Evolutionary conservation across 1,139 yeast genomes (phyloP).

Genomic region (Yamadazyma oceani): DNA sequence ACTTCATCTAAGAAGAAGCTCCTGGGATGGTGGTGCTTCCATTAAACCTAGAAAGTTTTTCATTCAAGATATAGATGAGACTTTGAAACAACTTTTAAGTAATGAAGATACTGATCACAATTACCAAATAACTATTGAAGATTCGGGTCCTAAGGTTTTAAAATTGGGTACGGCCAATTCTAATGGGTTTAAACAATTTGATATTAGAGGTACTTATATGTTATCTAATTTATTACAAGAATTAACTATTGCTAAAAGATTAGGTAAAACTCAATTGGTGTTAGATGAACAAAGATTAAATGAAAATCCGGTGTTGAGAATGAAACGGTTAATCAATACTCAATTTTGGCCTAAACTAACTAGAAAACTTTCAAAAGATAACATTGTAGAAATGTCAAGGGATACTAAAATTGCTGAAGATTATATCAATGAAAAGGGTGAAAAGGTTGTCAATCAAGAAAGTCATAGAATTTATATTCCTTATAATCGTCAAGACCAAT

Average conservation of each 20-base stretch:
- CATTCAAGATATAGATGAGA: slow-evolving; percentile 72
- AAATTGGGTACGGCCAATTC: slow-evolving; percentile 83
- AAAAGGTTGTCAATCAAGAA: slow-evolving; percentile 29
- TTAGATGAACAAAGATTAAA: slow-evolving; percentile 81
- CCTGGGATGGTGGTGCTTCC: slow-evolving; percentile 58
- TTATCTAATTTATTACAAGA: slow-evolving; percentile 86
- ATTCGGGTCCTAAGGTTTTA: slow-evolving; percentile 87
- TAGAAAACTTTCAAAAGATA: slow-evolving; percentile 62
- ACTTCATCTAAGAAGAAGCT: slow-evolving; percentile 51
- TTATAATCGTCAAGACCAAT: slow-evolving; percentile 66
- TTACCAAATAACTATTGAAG: slow-evolving; percentile 88
- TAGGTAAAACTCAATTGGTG: slow-evolving; percentile 74
- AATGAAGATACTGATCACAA: slow-evolving; percentile 87
- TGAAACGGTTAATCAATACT: slow-evolving; percentile 70
- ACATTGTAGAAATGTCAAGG: slow-evolving; percentile 68
- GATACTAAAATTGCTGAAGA: slow-evolving; percentile 77
- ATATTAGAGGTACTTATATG: slow-evolving; percentile 89
- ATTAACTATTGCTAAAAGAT: slow-evolving; percentile 78
- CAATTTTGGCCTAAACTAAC: slow-evolving; percentile 84
- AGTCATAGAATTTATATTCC: slow-evolving; percentile 82
- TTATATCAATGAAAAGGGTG: slow-evolving; percentile 40
- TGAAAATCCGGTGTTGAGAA: slow-evolving; percentile 84
- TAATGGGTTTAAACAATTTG: slow-evolving; percentile 70
- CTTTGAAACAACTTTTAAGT: slow-evolving; percentile 65
- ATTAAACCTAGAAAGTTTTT: slow-evolving; percentile 55